Base-by-base conservation (phyloP, 179 eudicot species). In the Monotropa hypopitys region DNA sequence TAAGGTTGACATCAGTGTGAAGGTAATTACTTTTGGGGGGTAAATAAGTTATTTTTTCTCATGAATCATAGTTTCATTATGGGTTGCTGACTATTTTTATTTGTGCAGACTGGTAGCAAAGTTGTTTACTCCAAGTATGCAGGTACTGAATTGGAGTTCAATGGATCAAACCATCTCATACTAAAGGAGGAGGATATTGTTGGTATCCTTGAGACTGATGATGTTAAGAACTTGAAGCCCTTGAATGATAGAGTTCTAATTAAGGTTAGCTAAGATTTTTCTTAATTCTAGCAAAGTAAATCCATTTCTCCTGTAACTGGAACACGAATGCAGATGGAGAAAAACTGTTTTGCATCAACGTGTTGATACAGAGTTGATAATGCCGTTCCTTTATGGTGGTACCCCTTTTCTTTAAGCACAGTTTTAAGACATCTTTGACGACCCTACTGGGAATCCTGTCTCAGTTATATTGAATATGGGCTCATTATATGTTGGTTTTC, bases 111-210 rank as follows among this genome's bases (percentile, higher is more conserved):
- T 73, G 97, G 97, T 46, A 71, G 86, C 72, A 87, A 90, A 77
- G 83, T 95, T 68, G 92, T 92, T 62, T 95, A 90, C 75, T 95
- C 99, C 50, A 95, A 93, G 86, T 95, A 91, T 80, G 95, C 97
- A 0, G 99, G 99, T 73, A 95, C 99, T 9, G 97, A 92, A 81
- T 86, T 95, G 66, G 97, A 92, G 67, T 92, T 95, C 83, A 83
- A 90, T 70, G 97, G 99, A 35, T 20, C 89, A 66, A 90, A 80
- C 78, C 99, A 95, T 82, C 80, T 95, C 51, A 84, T 95, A 4
- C 57, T 92, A 78, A 92, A 93, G 89, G 99, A 95, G 84, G 99
- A 95, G 79, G 99, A 95, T 77, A 91, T 95, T 84, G 89, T 92
- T 72, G 99, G 99, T 50, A 84, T 87, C 73, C 92, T 95, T 40